Evolutionary conservation across 2,329 filamentous ascomycete genomes (phyloP).

Genomic region (Penicillium griseofulvum): DNA sequence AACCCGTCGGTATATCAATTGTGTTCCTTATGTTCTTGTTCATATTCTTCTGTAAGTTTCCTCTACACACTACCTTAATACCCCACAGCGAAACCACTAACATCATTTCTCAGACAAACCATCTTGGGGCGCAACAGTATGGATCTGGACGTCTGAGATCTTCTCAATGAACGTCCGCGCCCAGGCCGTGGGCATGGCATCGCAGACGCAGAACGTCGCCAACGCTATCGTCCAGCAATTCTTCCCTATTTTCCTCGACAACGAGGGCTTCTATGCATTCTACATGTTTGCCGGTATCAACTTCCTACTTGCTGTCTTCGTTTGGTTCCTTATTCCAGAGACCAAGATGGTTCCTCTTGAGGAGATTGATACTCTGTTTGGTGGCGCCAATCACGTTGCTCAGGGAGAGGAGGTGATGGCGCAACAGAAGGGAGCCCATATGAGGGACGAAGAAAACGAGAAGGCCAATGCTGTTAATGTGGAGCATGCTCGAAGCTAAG

Average conservation of each 20-base stretch:
- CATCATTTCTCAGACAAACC: constrained; percentile 55
- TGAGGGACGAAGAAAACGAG: constrained; percentile 11
- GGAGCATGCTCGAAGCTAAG: constrained; percentile 19
- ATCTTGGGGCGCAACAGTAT: constrained; percentile 67
- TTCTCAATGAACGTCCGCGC: constrained; percentile 72
- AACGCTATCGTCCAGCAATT: constrained; percentile 69
- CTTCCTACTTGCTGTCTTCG: constrained; percentile 50
- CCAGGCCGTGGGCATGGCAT: constrained; percentile 67
- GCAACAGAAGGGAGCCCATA: constrained; percentile 21
- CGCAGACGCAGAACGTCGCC: constrained; percentile 61
- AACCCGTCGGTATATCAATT: constrained; percentile 64
- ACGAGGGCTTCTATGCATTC: constrained; percentile 56
- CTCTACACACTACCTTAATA: not conserved
- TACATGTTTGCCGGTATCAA: constrained; percentile 57
- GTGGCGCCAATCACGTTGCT: constrained; percentile 37
- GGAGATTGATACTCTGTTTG: constrained; percentile 40
- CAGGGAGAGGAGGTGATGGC: constrained; percentile 34
- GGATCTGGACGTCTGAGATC: constrained; percentile 69
- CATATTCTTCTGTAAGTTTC: constrained; percentile 46
- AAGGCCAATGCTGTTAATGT: constrained; percentile 22
- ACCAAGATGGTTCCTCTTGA: constrained; percentile 46
- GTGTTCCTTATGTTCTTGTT: constrained; percentile 67
- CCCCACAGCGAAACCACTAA: constrained; percentile 22
- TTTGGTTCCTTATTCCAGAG: constrained; percentile 54
- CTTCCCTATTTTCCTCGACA: constrained; percentile 65